Evolutionary conservation across 1,139 yeast genomes (phyloP), one percentile per base, ranked within the genome.

Genomic region (Saccharomyces pastorianus): DNA sequence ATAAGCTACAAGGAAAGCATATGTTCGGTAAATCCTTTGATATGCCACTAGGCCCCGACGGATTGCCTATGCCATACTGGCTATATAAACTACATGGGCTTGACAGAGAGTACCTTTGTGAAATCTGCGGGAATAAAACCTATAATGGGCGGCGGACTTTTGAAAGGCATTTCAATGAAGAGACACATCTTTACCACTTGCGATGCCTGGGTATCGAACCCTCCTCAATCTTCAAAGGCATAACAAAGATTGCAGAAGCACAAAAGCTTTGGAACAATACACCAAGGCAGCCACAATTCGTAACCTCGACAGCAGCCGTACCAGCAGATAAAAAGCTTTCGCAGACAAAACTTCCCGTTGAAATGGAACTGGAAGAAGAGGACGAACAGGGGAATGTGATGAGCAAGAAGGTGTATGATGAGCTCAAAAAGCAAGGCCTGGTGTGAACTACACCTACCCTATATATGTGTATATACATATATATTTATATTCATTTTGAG

Each of bases 31-130:
- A 74, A 53, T 81, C 85, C 6, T 74, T 82, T 55, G 82, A 85
- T 57, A 70, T 88, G 53, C 96, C 96, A 0, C 59, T 88, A 1
- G 98, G 96, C 0, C 79, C 88, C 38, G 96, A 91, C 69, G 98
- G 98, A 0, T 79, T 79, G 46, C 97, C 98, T 0, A 89, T 93
- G 44, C 99, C 99, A 1, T 82, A 77, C 56, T 93, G 99, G 99
- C 73, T 93, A 28, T 91, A 83, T 76, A 93, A 91, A 67, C 74
- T 90, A 34, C 93, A 89, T 64, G 99, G 99, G 0, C 74, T 91
- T 11, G 89, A 88, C 55, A 80, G 81, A 52, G 81, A 79, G 51
- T 88, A 82, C 62, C 67, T 73, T 1, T 93, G 99, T 71, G 97
- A 95, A 68, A 80, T 93, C 4, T 93, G 99, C 67, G 96, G 96